Percentiles rank a stretch among this genome's conserved stretches.
Conservation (phyloP, 768 basidiomycete species). For the Myochromella boudieri region DNA sequence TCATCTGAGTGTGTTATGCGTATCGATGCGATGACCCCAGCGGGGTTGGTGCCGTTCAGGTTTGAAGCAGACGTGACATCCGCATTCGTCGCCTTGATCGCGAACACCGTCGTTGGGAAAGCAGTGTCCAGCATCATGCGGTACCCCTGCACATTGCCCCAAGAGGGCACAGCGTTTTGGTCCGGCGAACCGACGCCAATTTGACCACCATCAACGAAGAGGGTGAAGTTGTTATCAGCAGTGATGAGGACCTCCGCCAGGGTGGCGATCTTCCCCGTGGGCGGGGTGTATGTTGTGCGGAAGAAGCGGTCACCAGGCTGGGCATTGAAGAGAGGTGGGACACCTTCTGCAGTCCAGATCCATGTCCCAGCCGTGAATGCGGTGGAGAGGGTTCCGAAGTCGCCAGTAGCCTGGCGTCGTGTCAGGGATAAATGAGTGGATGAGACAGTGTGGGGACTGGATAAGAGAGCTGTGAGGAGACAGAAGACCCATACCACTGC, state of each 20-base stretch:
- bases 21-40: slow-evolving; percentile 12
- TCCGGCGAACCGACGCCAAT: no score
- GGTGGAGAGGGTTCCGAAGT: not conserved
- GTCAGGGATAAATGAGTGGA: no score
- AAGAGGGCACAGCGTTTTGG: no score
- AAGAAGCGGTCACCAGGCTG: not conserved
- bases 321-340: not conserved
- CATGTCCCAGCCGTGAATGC: not conserved
- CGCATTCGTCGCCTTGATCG: no score
- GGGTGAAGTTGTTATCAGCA: not conserved
- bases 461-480: no score
- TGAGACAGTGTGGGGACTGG: no score
- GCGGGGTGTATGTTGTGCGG: not conserved
- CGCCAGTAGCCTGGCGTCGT: not conserved
- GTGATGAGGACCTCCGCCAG: not conserved
- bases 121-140: no score
- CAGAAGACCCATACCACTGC: no score
- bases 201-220: no score
- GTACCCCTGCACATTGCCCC: no score
- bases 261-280: not conserved
- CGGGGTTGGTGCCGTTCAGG: slow-evolving; percentile 12
- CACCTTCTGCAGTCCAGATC: not conserved
- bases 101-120: no score
- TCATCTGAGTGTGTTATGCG: slow-evolving; percentile 16
- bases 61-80: no score